Evolutionary conservation across 257 asterid species (phyloP).

Genomic region (Plantago elongata): DNA sequence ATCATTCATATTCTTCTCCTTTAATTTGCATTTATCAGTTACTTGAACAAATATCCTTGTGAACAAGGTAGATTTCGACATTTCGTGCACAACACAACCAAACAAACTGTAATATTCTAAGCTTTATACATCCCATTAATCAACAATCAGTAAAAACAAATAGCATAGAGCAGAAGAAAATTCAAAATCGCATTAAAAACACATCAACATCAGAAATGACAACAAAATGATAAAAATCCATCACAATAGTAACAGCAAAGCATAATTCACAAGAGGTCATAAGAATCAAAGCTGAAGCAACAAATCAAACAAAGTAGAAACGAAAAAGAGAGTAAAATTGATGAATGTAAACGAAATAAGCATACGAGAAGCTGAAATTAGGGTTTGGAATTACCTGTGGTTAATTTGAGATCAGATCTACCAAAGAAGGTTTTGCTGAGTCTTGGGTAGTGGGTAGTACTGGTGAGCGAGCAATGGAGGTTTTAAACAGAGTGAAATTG

Average conservation of each 20-base stretch:
- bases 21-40: no score
- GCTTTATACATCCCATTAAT: no score
- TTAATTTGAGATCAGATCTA: conserved; percentile 31
- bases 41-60: no score
- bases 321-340: no score
- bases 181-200: background rate
- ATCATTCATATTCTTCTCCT: no score
- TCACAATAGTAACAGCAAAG: no score
- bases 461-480: conserved; percentile 20
- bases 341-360: background rate
- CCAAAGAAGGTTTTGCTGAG: conserved; percentile 8
- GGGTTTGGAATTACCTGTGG: conserved; percentile 20
- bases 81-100: no score
- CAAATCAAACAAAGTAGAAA: background rate
- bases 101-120: no score
- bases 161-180: background rate
- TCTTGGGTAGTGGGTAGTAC: conserved; percentile 1
- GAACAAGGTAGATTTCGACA: no score
- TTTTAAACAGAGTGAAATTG: conserved; percentile 19
- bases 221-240: background rate
- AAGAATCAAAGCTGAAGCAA: background rate
- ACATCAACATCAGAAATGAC: background rate
- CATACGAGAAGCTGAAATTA: background rate
- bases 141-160: no score
- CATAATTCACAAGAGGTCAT: background rate